A percentile compares a stretch with the other conserved stretches of the same genome.
Evolutionary conservation across 2,329 filamentous ascomycete genomes (phyloP).

Genomic region (Arthrobotrys megalospora): DNA sequence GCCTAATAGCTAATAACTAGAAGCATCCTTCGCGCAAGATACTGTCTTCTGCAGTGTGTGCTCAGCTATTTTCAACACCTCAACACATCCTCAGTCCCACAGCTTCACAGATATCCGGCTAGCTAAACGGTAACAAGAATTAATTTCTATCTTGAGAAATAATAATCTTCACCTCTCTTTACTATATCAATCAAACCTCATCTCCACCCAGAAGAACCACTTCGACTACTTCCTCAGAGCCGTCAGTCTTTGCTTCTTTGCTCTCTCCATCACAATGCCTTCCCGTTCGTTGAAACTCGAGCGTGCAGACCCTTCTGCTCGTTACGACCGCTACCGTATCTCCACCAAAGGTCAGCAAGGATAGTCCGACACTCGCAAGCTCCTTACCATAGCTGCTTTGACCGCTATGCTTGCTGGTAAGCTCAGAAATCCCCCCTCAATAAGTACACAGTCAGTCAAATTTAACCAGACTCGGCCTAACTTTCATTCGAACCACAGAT

Average conservation of each 20-base stretch:
- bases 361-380: constrained; percentile 44
- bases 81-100: constrained; percentile 6
- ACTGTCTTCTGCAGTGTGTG: no score
- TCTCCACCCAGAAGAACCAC: not conserved
- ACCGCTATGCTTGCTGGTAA: constrained; percentile 54
- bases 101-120: not conserved
- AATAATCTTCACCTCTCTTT: not conserved
- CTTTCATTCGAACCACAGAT: not conserved
- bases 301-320: constrained; percentile 8
- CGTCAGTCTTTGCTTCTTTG: not conserved
- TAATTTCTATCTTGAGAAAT: not conserved
- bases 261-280: not conserved
- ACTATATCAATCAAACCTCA: not conserved
- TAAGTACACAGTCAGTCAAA: not conserved
- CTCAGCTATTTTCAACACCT: not conserved
- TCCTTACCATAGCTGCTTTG: constrained; percentile 52
- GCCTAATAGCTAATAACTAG: not conserved
- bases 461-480: not conserved
- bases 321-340: constrained; percentile 54
- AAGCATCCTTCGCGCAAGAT: no score
- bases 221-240: not conserved
- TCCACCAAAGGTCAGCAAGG: constrained; percentile 42
- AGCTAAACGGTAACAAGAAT: no score
- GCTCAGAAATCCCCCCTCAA: not conserved
- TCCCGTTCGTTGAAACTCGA: not conserved